Evolutionary conservation across 352 stramenopile genomes (phyloP).

Genomic region (Phytopythium ostracodes): DNA sequence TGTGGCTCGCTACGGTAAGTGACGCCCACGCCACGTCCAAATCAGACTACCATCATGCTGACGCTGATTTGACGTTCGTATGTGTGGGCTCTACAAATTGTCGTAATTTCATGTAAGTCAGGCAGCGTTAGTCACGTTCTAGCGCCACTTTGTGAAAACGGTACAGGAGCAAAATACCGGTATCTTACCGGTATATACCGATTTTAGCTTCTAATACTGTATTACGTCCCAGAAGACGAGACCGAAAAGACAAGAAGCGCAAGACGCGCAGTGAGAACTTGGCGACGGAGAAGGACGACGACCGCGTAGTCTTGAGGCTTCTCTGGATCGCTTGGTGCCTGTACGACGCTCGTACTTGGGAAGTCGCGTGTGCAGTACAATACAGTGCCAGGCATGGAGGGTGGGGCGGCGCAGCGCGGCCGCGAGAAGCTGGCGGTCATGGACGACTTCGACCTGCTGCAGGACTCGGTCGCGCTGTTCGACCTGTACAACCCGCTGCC

Average conservation of each 20-base stretch:
- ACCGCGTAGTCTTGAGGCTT: not conserved
- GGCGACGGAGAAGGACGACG: not conserved
- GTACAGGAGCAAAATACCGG: too few relatives aligned
- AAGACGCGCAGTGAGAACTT: not conserved
- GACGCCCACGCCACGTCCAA: not conserved
- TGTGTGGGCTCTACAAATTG: not conserved
- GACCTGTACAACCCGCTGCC: conserved; percentile 3
- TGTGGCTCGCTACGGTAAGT: not conserved
- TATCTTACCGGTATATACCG: not conserved
- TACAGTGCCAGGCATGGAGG: not conserved
- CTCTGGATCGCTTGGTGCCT: too few relatives aligned
- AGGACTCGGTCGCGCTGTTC: conserved; percentile 2
- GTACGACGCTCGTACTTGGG: too few relatives aligned
- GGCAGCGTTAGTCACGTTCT: not conserved
- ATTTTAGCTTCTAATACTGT: not conserved
- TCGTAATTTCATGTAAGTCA: not conserved
- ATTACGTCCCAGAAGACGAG: too few relatives aligned
- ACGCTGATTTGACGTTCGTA: not conserved
- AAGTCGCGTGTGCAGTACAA: too few relatives aligned
- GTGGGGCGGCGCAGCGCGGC: not conserved
- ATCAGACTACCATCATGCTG: not conserved
- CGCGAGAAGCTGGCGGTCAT: conserved; percentile 1
- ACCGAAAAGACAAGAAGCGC: not conserved
- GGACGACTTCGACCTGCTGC: conserved; percentile 6
- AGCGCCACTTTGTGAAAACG: not conserved